These are phyloP conservation scores for Exophiala calicioides DNA, from an alignment of 2,329 filamentous ascomycete genomes.

Conservation along the genomic window DNA sequence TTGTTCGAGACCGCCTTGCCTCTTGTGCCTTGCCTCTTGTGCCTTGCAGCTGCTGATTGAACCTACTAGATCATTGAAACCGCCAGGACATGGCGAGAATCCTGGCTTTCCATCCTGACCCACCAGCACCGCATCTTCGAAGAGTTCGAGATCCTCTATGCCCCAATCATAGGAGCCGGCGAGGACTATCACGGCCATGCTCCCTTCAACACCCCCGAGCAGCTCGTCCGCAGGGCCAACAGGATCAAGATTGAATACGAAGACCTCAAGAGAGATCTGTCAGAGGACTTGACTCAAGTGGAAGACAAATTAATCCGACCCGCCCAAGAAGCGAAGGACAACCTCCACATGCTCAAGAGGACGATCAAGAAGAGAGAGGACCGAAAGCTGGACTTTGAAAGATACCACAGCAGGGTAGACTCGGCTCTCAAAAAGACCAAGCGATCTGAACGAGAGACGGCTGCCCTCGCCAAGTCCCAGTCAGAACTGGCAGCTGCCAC, in stretches of 20 bases:
- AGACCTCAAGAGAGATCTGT: conserved; percentile 70
- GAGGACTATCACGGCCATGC: conserved; percentile 58
- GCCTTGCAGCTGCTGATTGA: too few species aligned
- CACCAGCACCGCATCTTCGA: conserved; percentile 67
- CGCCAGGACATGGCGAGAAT: conserved; percentile 73
- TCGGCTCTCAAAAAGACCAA: conserved; percentile 69
- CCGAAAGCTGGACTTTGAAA: conserved; percentile 79
- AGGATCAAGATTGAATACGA: conserved; percentile 67
- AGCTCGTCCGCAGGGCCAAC: conserved; percentile 64
- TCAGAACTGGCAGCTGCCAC: conserved; percentile 65
- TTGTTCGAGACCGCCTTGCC: too few species aligned
- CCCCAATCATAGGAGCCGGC: conserved; percentile 69
- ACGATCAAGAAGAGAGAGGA: conserved; percentile 84
- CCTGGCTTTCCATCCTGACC: conserved; percentile 71
- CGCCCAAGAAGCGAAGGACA: conserved; percentile 67
- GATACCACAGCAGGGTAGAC: conserved; percentile 70
- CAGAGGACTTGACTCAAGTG: conserved; percentile 70
- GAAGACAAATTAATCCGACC: conserved; percentile 70
- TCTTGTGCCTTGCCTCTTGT: too few species aligned
- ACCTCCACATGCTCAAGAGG: conserved; percentile 72
- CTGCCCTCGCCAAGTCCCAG: conserved; percentile 69
- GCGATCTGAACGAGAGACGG: conserved; percentile 72
- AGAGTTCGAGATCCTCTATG: conserved; percentile 72
- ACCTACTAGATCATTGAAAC: conserved; percentile 68
- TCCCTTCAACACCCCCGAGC: conserved; percentile 61